Conservation (phyloP, 805 yeast genomes). For the Cyberlindnera meyerae region DNA sequence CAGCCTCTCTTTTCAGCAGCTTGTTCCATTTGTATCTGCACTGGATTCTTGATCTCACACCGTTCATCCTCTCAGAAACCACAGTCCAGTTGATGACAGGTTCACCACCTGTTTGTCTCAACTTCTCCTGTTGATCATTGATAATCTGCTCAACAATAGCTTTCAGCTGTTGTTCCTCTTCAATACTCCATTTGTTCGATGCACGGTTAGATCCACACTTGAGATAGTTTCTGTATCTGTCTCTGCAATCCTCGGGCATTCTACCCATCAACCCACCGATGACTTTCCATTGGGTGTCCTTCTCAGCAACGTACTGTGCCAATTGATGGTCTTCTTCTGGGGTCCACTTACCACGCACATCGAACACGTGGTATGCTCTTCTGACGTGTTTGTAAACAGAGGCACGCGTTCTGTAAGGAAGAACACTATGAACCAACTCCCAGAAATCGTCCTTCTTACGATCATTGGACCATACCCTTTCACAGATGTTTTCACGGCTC, state of each 20-base stretch:
- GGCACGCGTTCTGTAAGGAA: conserved; percentile 84
- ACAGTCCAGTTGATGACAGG: conserved; percentile 82
- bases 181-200: conserved; percentile 71
- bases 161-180: conserved; percentile 62
- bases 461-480: conserved; percentile 82
- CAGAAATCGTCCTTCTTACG: conserved; percentile 86
- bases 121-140: conserved; percentile 31
- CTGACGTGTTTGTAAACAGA: conserved; percentile 90
- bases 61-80: conserved; percentile 86
- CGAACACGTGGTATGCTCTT: conserved; percentile 82
- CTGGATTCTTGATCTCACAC: conserved; percentile 84
- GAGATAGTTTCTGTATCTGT: conserved; percentile 92
- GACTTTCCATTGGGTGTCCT: conserved; percentile 83
- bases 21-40: conserved; percentile 96
- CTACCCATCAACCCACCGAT: conserved; percentile 78
- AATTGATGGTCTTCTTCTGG: conserved; percentile 71
- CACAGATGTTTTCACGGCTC: conserved; percentile 66
- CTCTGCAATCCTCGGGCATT: conserved; percentile 98
- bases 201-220: conserved; percentile 81
- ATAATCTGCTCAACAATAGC: conserved; percentile 45
- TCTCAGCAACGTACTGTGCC: conserved; percentile 54
- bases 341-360: conserved; percentile 88
- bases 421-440: conserved; percentile 73
- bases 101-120: conserved; percentile 12
- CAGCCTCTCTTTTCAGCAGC: conserved; percentile 55